These are phyloP conservation scores for Fraxinus baroniana DNA, from an alignment of 305 asterid species.

Conservation along the genomic window DNA sequence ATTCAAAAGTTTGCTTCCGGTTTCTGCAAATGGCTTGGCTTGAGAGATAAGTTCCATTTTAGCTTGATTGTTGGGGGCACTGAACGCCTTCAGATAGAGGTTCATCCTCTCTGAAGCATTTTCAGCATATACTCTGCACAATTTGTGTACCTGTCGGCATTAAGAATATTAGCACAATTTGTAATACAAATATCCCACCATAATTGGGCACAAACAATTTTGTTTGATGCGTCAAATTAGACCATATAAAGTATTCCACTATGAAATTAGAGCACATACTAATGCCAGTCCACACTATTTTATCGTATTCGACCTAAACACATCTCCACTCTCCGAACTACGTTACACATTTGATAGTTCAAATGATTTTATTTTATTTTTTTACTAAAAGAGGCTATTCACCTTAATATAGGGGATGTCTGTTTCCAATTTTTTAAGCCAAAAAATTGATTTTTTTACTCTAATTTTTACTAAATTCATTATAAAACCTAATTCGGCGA, in stretches of 20 bases:
- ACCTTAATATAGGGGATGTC: neutral
- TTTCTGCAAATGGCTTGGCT: slow-evolving; percentile 55
- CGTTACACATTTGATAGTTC: neutral
- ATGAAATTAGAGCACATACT: neutral
- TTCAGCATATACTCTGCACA: slow-evolving; percentile 49
- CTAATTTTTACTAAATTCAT: neutral
- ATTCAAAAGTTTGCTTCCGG: slow-evolving; percentile 61
- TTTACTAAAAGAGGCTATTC: neutral
- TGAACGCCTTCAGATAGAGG: slow-evolving; percentile 50
- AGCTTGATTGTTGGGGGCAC: slow-evolving; percentile 21
- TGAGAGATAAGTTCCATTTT: slow-evolving; percentile 43
- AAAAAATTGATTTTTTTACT: too few relatives aligned
- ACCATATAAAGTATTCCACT: neutral
- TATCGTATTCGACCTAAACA: neutral
- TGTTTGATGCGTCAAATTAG: neutral
- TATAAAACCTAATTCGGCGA: neutral
- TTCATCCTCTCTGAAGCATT: slow-evolving; percentile 53
- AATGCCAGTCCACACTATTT: too few relatives aligned
- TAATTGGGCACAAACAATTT: neutral
- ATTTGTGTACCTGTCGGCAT: slow-evolving; percentile 40
- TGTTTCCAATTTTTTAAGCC: too few relatives aligned
- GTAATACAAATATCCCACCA: neutral
- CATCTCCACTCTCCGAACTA: neutral
- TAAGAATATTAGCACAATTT: neutral
- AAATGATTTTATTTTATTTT: too few relatives aligned